These are phyloP conservation scores for Irpex lacteus DNA, from an alignment of 1,284 basidiomycete species.

Conservation along the genomic window DNA sequence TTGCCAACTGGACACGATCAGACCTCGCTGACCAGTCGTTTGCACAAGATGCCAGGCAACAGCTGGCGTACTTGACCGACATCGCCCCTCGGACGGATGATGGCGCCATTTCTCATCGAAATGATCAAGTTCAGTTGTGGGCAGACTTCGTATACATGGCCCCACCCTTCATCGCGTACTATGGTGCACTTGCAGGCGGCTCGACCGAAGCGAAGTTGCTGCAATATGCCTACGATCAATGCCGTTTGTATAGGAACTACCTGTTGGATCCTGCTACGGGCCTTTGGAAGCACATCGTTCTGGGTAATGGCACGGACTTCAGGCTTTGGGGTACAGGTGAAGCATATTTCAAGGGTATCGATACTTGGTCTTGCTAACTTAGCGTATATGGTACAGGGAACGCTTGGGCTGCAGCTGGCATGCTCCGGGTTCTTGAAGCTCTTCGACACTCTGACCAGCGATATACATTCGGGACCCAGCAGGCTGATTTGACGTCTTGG, in stretches of 20 bases:
- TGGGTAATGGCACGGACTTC: slow-evolving; percentile 40
- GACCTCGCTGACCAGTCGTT: slow-evolving; percentile 39
- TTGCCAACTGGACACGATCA: slow-evolving; percentile 54
- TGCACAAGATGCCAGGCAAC: slow-evolving; percentile 45
- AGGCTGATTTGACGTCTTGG: slow-evolving; percentile 51
- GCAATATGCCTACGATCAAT: slow-evolving; percentile 64
- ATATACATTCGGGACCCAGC: slow-evolving; percentile 38
- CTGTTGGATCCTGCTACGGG: slow-evolving; percentile 37
- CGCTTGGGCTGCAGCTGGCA: slow-evolving; percentile 68
- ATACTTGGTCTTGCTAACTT: neutral
- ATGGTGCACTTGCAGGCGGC: slow-evolving; percentile 49
- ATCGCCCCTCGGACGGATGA: slow-evolving; percentile 50
- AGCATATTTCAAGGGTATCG: slow-evolving; percentile 1
- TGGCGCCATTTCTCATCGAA: slow-evolving; percentile 69
- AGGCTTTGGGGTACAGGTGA: slow-evolving; percentile 54
- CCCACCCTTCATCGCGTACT: slow-evolving; percentile 79
- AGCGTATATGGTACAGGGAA: slow-evolving; percentile 40
- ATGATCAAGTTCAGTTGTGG: slow-evolving; percentile 53
- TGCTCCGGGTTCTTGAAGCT: slow-evolving; percentile 59
- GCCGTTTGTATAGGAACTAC: slow-evolving; percentile 57
- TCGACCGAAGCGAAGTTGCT: slow-evolving; percentile 44
- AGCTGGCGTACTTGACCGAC: slow-evolving; percentile 61
- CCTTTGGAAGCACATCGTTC: slow-evolving; percentile 53
- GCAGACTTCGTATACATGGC: slow-evolving; percentile 70
- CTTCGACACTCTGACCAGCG: slow-evolving; percentile 46